Base-by-base conservation (phyloP, 2,329 filamentous ascomycete genomes). In the Leptographium lundbergii region DNA sequence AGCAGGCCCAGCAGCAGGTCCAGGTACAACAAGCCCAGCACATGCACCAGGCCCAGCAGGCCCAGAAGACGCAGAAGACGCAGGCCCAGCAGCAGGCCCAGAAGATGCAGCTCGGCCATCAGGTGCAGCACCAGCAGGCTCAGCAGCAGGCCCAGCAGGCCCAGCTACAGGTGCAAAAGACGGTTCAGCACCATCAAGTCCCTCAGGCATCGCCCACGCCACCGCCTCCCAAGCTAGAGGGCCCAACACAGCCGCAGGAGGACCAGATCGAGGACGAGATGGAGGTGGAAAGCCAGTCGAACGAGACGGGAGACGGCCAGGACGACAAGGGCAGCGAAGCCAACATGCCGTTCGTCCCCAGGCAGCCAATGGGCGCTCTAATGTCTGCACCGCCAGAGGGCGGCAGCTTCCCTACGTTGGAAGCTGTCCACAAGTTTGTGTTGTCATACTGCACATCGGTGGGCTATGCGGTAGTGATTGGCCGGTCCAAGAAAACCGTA, bases 381-480 rank as follows among this genome's bases (percentile, higher is more conserved):
- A 84, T 84, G 81, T 82, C 81, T 4, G 76, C 81, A 3, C 83
- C 83, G 4, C 82, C 82, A 1, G 81, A 85, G 65, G 83, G 82
- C 7, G 81, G 81, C 22, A 85, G 80, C 64, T 86, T 82, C 63
- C 77, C 81, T 2, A 85, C 81, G 2, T 73, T 86, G 29, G 83
- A 86, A 61, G 81, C 81, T 9, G 79, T 86, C 10, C 83, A 86
- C 66, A 81, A 84, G 67, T 80, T 80, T 34, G 82, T 85, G 22
- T 71, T 86, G 60, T 73, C 76, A n/a, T 85, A 86, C 66, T 85
- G 82, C 66, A 84, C 82, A 0, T 84, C 82, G 19, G 82, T 86
- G 51, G 83, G 83, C 54, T 86, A 86, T 68, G 83, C 83, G 9
- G 84, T 86, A 57, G 83, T 86, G 61, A 86, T 86, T 67, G 83